Percentiles rank a stretch among this genome's conserved stretches.
Conservation (phyloP, 1,139 yeast species). For the Geotrichum phurueaensis region DNA sequence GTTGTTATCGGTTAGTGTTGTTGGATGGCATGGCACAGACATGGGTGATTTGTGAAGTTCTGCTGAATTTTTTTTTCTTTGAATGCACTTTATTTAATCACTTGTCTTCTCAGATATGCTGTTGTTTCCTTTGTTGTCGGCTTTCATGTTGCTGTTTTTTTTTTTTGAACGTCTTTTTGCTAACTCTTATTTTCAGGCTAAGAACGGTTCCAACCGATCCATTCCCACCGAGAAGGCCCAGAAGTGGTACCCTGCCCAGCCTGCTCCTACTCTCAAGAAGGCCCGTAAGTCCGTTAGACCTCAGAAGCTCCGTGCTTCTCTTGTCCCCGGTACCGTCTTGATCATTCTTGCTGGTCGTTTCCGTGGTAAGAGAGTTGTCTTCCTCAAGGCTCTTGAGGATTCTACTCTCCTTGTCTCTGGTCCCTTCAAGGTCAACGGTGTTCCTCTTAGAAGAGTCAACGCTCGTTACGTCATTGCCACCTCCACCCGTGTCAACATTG, state of each 20-base stretch:
- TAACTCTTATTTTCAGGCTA: conserved; percentile 8
- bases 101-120: not conserved
- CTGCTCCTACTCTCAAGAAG: conserved; percentile 69
- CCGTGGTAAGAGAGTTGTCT: conserved; percentile 99
- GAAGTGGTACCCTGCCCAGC: conserved; percentile 90
- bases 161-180: not conserved
- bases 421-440: conserved; percentile 99
- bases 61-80: not conserved
- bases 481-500: conserved; percentile 81
- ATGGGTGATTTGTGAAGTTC: not conserved
- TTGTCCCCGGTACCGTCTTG: conserved; percentile 97
- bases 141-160: not conserved
- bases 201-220: conserved; percentile 18
- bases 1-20: not conserved
- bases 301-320: conserved; percentile 92
- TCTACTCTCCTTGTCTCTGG: conserved; percentile 97
- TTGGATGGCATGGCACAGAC: not conserved
- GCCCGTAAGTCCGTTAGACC: conserved; percentile 75
- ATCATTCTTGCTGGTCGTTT: conserved; percentile 98
- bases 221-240: conserved; percentile 52
- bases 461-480: conserved; percentile 99
- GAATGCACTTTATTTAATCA: no score
- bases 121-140: not conserved
- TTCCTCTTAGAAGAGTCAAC: conserved; percentile 98
- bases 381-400: conserved; percentile 97